Evolutionary conservation across 352 stramenopile genomes (phyloP).

Genomic region (Phytopythium helicoides): DNA sequence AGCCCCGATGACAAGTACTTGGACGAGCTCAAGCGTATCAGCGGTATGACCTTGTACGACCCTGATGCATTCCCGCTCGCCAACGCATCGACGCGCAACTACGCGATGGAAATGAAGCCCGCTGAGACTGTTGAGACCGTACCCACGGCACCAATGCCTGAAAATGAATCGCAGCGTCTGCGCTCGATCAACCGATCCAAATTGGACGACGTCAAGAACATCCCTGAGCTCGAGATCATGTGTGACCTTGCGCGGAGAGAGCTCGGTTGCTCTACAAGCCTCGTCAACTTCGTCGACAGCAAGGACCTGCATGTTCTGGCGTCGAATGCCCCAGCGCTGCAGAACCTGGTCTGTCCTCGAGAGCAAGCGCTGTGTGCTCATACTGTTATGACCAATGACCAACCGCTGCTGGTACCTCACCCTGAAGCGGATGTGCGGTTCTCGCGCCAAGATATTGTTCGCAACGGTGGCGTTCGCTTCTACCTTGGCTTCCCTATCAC

Average conservation of each 20-base stretch:
- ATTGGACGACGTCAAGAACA: slow-evolving; percentile 35
- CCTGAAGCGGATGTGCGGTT: slow-evolving; percentile 65
- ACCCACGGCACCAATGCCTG: slow-evolving; percentile 24
- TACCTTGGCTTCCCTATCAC: slow-evolving; percentile 64
- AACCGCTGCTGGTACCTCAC: slow-evolving; percentile 49
- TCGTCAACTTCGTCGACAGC: slow-evolving; percentile 52
- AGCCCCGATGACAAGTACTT: background rate
- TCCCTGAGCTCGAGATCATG: slow-evolving; percentile 55
- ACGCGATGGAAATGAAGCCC: slow-evolving; percentile 26
- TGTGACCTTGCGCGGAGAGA: slow-evolving; percentile 50
- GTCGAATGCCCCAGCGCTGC: slow-evolving; percentile 30
- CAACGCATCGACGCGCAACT: slow-evolving; percentile 29
- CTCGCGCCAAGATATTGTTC: slow-evolving; percentile 29
- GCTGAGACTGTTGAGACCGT: slow-evolving; percentile 1
- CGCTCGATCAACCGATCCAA: slow-evolving; percentile 31
- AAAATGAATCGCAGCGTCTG: slow-evolving; percentile 36
- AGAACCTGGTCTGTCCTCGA: slow-evolving; percentile 27
- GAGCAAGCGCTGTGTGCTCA: slow-evolving; percentile 62
- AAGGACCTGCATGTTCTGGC: slow-evolving; percentile 39
- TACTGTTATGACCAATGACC: slow-evolving; percentile 44
- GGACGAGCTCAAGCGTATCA: slow-evolving; percentile 8
- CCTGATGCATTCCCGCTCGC: slow-evolving; percentile 15
- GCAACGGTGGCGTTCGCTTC: slow-evolving; percentile 39
- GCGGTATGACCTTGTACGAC: slow-evolving; percentile 3
- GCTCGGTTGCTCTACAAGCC: slow-evolving; percentile 40